These are phyloP conservation scores for Toxicodendron radicans DNA, from an alignment of 345 rosid species.

Conservation along the genomic window DNA sequence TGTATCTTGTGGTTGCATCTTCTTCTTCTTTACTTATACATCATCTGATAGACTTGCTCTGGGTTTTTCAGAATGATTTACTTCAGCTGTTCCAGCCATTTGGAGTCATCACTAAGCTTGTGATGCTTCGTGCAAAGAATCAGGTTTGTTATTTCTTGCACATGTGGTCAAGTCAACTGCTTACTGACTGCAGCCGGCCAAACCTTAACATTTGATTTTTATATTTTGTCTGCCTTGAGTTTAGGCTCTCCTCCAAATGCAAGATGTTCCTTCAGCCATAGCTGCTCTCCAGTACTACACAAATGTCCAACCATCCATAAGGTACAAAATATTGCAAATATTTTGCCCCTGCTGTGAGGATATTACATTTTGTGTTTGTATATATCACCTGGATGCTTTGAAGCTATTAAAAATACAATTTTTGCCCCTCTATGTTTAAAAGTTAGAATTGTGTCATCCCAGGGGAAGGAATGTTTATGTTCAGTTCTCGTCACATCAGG, in stretches of 20 bases:
- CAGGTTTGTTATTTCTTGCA: constrained; percentile 55
- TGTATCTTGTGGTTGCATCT: neutral
- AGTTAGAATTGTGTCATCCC: constrained; percentile 1
- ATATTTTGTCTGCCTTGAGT: constrained; percentile 12
- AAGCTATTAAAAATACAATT: neutral
- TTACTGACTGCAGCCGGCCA: neutral
- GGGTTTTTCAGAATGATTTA: constrained; percentile 74
- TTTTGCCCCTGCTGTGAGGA: neutral
- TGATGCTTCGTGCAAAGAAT: constrained; percentile 97
- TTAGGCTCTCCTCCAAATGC: constrained; percentile 99
- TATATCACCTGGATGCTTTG: neutral
- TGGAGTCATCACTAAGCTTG: constrained; percentile 96
- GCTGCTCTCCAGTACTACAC: constrained; percentile 82
- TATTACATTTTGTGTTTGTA: neutral
- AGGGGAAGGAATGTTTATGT: constrained; percentile 98
- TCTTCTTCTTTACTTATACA: neutral
- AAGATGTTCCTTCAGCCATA: constrained; percentile 85
- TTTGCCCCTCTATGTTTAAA: neutral
- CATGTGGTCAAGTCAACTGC: constrained; percentile 1
- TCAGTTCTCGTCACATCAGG: constrained; percentile 99
- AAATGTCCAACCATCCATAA: constrained; percentile 81
- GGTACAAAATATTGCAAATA: constrained; percentile 39
- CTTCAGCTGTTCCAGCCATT: constrained; percentile 97
- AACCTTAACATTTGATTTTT: constrained; percentile 10
- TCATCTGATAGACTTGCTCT: constrained; percentile 14